Percentiles rank a stretch among this genome's conserved stretches.
Conservation (phyloP, 495 filamentous ascomycete species). For the Trichoderma reesei region DNA sequence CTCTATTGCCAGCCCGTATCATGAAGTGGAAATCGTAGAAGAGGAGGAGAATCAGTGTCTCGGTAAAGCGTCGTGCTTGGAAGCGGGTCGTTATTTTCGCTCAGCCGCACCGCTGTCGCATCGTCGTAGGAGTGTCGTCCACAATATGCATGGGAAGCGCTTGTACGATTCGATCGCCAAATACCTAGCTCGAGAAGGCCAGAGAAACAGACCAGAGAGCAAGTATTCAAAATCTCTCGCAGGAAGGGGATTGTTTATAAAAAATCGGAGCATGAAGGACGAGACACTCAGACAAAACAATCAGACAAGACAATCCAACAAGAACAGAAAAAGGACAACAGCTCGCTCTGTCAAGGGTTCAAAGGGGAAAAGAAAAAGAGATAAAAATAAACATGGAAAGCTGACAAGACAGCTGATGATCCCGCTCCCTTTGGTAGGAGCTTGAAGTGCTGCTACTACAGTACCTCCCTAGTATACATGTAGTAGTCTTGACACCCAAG, state of each 20-base stretch:
- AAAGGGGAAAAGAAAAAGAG: neutral
- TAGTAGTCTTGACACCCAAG: neutral
- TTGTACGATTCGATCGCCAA: neutral
- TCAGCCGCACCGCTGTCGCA: slow-evolving; percentile 2
- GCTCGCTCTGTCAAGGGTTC: neutral
- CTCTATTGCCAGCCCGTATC: neutral
- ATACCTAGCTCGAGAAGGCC: neutral
- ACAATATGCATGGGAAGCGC: neutral
- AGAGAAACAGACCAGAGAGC: neutral
- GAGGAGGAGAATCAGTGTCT: neutral
- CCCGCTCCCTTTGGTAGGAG: too few relatives aligned
- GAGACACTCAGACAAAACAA: neutral
- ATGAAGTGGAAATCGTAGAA: neutral
- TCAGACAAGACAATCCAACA: neutral
- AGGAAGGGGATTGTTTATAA: too few relatives aligned
- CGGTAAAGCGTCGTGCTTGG: neutral
- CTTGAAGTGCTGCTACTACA: too few relatives aligned
- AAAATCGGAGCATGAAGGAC: neutral
- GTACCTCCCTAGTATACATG: too few relatives aligned
- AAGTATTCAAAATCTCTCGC: too few relatives aligned
- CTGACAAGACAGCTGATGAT: neutral
- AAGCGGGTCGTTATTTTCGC: neutral
- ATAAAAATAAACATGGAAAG: neutral
- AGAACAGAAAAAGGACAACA: neutral
- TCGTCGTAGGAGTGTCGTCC: neutral